phyloP scores from a whole-genome alignment of 2,329 filamentous ascomycete genomes.

The Colletotrichum shisoi region DNA sequence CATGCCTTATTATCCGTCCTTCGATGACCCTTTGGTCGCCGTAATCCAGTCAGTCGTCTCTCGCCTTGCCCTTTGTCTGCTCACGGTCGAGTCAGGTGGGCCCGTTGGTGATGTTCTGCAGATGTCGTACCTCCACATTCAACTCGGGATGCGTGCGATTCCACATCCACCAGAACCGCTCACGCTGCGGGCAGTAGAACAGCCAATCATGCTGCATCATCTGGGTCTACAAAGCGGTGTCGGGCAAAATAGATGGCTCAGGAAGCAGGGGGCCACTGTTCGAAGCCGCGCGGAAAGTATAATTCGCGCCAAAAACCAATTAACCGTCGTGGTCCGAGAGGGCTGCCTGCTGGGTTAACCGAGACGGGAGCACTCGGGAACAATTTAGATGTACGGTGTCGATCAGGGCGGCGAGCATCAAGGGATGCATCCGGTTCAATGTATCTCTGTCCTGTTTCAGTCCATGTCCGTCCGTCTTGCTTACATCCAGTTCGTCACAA shows the following conservation, averaged over 20 bases:
- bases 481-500: neutral
- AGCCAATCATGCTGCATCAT: too few relatives aligned
- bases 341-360: neutral
- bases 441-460: neutral
- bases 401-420: slow-evolving; percentile 1
- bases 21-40: too few relatives aligned
- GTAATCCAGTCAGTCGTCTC: too few relatives aligned
- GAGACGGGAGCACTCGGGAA: neutral
- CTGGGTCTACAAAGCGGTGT: neutral
- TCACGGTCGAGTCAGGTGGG: neutral
- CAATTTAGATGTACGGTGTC: neutral
- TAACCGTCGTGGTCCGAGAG: neutral
- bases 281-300: neutral
- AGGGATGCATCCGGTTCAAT: neutral
- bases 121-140: neutral
- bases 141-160: neutral
- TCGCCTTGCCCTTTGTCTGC: too few relatives aligned
- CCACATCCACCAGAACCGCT: neutral
- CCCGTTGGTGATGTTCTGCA: neutral
- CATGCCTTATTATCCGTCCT: too few relatives aligned
- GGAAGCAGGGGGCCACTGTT: neutral
- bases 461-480: neutral
- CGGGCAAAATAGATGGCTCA: neutral
- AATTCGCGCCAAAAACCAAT: neutral
- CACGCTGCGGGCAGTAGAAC: neutral